Percentiles rank a stretch among this genome's conserved stretches.
phyloP scores from a whole-genome alignment of 768 basidiomycete genomes.

The Trametes elegans region DNA sequence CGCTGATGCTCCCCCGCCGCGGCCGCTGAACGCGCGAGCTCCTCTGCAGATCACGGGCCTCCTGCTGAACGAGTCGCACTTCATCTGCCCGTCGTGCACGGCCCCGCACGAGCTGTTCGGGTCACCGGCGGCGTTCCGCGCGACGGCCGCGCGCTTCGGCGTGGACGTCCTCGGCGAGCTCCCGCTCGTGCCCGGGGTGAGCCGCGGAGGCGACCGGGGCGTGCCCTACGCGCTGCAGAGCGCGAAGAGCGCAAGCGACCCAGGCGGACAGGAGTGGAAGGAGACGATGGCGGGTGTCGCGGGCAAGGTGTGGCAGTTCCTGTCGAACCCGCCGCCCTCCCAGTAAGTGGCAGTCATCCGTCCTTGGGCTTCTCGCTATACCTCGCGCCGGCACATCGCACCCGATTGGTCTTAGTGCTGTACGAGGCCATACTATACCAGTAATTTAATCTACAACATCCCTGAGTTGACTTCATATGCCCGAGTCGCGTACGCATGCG shows the following conservation, averaged over 20 bases:
- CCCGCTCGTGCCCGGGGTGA: constrained; percentile 76
- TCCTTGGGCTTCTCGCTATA: no score
- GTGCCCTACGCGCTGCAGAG: constrained; percentile 44
- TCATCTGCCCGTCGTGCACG: constrained; percentile 71
- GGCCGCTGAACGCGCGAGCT: not conserved
- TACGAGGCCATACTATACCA: not conserved
- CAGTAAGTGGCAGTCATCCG: no score
- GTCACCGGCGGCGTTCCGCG: constrained; percentile 58
- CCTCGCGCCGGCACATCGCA: no score
- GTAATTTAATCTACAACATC: not conserved
- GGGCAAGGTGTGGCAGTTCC: constrained; percentile 30
- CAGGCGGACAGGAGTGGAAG: constrained; percentile 22
- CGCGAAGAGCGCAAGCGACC: not conserved
- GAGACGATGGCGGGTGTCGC: constrained; percentile 32
- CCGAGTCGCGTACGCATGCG: no score
- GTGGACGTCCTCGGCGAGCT: constrained; percentile 75
- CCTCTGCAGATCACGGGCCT: constrained; percentile 75
- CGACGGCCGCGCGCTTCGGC: constrained; percentile 53
- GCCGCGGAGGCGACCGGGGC: constrained; percentile 69
- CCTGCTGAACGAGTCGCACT: constrained; percentile 86
- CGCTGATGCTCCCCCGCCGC: not conserved
- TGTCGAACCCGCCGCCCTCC: not conserved
- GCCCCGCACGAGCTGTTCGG: constrained; percentile 70
- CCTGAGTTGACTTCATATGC: no score
- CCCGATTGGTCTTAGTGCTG: no score